Conservation (phyloP, 306 rosid genomes). For the Clitoria ternatea region DNA sequence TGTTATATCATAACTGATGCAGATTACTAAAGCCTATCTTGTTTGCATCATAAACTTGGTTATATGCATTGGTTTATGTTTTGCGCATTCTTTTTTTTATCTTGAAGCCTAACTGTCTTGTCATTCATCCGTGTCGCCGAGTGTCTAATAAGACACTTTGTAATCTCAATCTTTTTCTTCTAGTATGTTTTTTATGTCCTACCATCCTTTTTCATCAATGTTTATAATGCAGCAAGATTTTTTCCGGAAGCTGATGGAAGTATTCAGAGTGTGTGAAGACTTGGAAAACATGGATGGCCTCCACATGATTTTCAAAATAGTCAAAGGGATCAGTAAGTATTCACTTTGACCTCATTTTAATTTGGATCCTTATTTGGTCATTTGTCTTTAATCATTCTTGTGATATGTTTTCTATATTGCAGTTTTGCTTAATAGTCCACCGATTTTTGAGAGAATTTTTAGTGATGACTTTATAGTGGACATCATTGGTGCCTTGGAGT, state of each 20-base stretch:
- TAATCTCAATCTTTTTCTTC: not conserved
- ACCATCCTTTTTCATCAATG: not conserved
- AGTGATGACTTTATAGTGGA: constrained; percentile 84
- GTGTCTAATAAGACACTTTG: not conserved
- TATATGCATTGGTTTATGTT: constrained; percentile 1
- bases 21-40: not conserved
- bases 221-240: constrained; percentile 68
- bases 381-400: constrained; percentile 6
- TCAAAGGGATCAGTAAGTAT: constrained; percentile 86
- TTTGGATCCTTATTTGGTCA: constrained; percentile 7
- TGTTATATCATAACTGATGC: not conserved
- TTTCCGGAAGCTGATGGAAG: constrained; percentile 71
- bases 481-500: constrained; percentile 83
- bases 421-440: constrained; percentile 84
- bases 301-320: constrained; percentile 90
- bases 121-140: constrained; percentile 1
- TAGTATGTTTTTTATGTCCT: not conserved
- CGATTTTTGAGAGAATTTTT: constrained; percentile 79
- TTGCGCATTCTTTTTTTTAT: not conserved
- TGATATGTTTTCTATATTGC: constrained; percentile 32
- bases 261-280: constrained; percentile 77
- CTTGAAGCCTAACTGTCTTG: constrained; percentile 6
- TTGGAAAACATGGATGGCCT: constrained; percentile 77
- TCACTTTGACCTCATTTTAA: constrained; percentile 12
- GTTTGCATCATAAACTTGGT: not conserved